Conservation (phyloP, 306 rosid genomes). For the Gastrolobium bilobum region DNA sequence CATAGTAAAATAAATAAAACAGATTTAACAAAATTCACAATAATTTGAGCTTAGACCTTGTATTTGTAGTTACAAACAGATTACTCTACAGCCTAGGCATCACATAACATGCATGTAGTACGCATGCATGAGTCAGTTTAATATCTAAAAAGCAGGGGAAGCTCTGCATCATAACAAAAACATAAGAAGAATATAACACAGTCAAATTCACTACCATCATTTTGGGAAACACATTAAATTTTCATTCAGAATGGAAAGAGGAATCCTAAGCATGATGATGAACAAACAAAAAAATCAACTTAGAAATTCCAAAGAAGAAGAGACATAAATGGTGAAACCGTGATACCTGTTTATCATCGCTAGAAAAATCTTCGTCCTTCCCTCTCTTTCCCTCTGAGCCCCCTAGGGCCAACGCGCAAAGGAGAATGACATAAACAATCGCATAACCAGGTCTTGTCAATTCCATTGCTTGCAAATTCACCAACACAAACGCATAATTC, state of each 20-base stretch:
- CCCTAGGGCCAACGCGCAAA: slow-evolving; percentile 73
- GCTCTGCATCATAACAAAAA: slow-evolving; percentile 3
- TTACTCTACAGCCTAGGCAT: slow-evolving; percentile 1
- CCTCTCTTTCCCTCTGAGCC: slow-evolving; percentile 71
- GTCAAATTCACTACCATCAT: neutral
- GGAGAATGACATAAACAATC: slow-evolving; percentile 68
- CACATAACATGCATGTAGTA: neutral
- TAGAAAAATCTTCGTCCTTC: slow-evolving; percentile 45
- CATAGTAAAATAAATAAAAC: slow-evolving; percentile 8
- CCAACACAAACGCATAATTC: slow-evolving; percentile 43
- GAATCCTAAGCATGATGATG: neutral
- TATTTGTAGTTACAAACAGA: slow-evolving; percentile 1
- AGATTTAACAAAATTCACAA: neutral
- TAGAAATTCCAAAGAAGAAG: slow-evolving; percentile 22
- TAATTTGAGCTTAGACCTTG: neutral
- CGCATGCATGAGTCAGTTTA: neutral
- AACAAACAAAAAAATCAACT: neutral
- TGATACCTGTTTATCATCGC: slow-evolving; percentile 61
- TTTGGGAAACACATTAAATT: neutral
- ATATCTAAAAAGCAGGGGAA: neutral
- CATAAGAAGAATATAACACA: slow-evolving; percentile 8
- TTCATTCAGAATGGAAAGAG: slow-evolving; percentile 14
- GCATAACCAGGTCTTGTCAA: slow-evolving; percentile 65
- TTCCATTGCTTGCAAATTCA: slow-evolving; percentile 61
- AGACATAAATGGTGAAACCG: neutral